A percentile compares a stretch with the other conserved stretches of the same genome.
phyloP scores from a whole-genome alignment of 306 rosid genomes.

The Senna tora region DNA sequence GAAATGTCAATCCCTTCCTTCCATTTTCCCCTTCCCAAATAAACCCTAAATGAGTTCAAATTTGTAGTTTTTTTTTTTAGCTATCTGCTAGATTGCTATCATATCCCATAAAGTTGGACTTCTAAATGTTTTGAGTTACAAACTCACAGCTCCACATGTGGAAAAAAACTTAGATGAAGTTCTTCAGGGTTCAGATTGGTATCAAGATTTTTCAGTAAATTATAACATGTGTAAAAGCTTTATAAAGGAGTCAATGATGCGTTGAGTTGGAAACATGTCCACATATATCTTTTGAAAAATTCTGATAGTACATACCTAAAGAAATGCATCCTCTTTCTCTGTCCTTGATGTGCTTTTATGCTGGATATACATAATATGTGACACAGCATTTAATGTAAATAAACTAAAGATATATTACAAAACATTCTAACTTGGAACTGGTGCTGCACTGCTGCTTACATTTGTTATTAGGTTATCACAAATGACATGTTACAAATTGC shows the following conservation, averaged over 20 bases:
- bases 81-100: too few species aligned
- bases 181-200: too few species aligned
- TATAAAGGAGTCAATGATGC: background rate
- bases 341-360: background rate
- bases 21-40: background rate
- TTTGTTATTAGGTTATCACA: background rate
- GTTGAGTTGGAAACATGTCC: background rate
- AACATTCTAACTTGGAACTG: background rate
- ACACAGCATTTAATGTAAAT: slow-evolving; percentile 2
- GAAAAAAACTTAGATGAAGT: background rate
- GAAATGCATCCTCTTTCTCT: background rate
- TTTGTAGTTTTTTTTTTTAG: background rate
- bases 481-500: background rate
- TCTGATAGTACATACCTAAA: background rate
- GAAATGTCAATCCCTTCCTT: too few species aligned
- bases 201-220: background rate
- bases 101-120: background rate
- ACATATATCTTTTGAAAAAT: background rate
- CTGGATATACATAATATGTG: background rate
- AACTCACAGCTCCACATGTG: background rate
- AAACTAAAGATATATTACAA: background rate
- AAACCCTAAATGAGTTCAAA: background rate
- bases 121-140: background rate
- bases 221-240: background rate
- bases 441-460: too few species aligned